Evolutionary conservation across 2,329 filamentous ascomycete genomes (phyloP).

Genomic region (Penicillium polonicum): DNA sequence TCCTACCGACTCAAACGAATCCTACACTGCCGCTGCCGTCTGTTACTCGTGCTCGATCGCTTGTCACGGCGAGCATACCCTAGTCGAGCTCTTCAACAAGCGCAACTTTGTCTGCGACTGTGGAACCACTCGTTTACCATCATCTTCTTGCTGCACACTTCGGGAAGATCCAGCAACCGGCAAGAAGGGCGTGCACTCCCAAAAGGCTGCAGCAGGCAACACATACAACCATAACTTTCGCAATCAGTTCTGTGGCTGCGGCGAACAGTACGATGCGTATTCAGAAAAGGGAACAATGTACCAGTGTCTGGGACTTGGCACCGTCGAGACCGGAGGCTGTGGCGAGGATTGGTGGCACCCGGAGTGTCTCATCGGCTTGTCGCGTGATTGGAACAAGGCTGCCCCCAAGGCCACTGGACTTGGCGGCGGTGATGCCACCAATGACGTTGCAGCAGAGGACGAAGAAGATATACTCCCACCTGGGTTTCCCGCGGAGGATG

Average conservation of each 20-base stretch:
- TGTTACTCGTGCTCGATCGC: slow-evolving; percentile 97
- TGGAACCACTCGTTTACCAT: slow-evolving; percentile 76
- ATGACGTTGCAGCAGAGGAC: slow-evolving; percentile 43
- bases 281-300: slow-evolving; percentile 97
- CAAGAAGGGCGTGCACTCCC: slow-evolving; percentile 74
- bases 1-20: slow-evolving; percentile 60
- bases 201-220: slow-evolving; percentile 68
- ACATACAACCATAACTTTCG: slow-evolving; percentile 94
- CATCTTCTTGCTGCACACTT: slow-evolving; percentile 70
- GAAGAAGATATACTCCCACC: slow-evolving; percentile 69
- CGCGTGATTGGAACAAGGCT: slow-evolving; percentile 61
- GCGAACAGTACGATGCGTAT: slow-evolving; percentile 81
- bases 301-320: slow-evolving; percentile 85
- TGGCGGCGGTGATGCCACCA: slow-evolving; percentile 26
- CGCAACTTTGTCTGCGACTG: slow-evolving; percentile 96
- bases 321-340: slow-evolving; percentile 77
- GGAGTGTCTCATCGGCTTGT: slow-evolving; percentile 80
- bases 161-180: slow-evolving; percentile 72
- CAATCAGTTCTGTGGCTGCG: slow-evolving; percentile 89
- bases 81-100: slow-evolving; percentile 95
- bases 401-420: slow-evolving; percentile 13
- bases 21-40: slow-evolving; percentile 74
- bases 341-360: slow-evolving; percentile 99
- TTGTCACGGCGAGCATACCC: slow-evolving; percentile 90
- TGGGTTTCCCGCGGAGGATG: slow-evolving; percentile 84